phyloP scores from a whole-genome alignment of 306 rosid genomes.

The Vigna reflexopilosa region DNA sequence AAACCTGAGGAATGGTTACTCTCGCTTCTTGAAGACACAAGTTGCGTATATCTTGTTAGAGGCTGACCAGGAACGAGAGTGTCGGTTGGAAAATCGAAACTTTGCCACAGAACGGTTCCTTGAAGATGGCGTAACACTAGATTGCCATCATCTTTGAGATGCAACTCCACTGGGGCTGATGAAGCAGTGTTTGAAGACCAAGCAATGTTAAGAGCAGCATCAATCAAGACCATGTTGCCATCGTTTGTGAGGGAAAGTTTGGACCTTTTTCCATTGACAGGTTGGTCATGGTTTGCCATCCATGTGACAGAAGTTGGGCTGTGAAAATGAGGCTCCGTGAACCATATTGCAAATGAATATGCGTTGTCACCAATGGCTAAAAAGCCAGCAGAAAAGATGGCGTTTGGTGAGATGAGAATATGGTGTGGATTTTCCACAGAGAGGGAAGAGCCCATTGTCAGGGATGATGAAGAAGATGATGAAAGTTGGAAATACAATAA shows the following conservation, averaged over 20 bases:
- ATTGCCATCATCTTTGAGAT: constrained; percentile 50
- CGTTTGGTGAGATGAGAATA: constrained; percentile 14
- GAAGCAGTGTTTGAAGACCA: constrained; percentile 17
- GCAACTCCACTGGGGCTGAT: background rate
- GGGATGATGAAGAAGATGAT: constrained; percentile 15
- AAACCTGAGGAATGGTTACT: constrained; percentile 43
- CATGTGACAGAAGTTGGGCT: constrained; percentile 44
- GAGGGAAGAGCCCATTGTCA: constrained; percentile 20
- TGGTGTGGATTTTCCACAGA: constrained; percentile 39
- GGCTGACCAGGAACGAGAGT: constrained; percentile 56
- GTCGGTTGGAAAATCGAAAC: constrained; percentile 54
- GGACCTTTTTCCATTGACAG: constrained; percentile 52
- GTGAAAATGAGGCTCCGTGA: background rate
- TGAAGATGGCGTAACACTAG: constrained; percentile 41
- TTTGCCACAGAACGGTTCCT: constrained; percentile 49
- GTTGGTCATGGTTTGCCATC: constrained; percentile 56
- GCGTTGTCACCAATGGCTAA: too few relatives aligned
- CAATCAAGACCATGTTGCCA: constrained; percentile 45
- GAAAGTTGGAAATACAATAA: background rate
- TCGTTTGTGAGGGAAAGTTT: constrained; percentile 42
- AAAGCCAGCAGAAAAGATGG: too few relatives aligned
- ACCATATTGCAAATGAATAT: too few relatives aligned
- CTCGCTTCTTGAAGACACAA: constrained; percentile 44
- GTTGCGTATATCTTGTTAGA: constrained; percentile 34
- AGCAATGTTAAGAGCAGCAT: constrained; percentile 22